Evolutionary conservation across 169 alveolate genomes (phyloP).

Genomic region (Plasmodium vinckei): DNA sequence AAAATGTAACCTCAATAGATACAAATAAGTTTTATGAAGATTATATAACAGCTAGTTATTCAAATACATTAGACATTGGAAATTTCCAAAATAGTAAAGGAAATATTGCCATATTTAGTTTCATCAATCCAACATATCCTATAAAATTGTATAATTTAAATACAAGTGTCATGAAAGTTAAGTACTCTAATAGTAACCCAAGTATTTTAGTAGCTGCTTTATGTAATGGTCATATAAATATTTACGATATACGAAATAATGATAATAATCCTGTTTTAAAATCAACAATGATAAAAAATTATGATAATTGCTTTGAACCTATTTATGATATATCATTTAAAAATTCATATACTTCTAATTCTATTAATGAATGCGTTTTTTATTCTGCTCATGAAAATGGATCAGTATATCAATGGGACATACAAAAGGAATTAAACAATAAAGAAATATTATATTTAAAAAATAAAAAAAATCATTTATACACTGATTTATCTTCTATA

Average conservation of each 20-base stretch:
- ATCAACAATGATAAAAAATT: conserved; percentile 55
- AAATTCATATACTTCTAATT: conserved; percentile 13
- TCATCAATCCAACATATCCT: conserved; percentile 63
- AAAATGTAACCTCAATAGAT: conserved; percentile 68
- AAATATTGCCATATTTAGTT: conserved; percentile 68
- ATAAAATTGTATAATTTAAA: conserved; percentile 47
- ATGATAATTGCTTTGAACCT: conserved; percentile 69
- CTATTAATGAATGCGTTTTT: conserved; percentile 41
- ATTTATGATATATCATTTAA: conserved; percentile 63
- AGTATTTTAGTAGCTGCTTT: conserved; percentile 70
- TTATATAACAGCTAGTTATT: conserved; percentile 71
- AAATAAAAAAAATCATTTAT: conserved; percentile 70
- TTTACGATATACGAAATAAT: conserved; percentile 58
- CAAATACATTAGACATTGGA: conserved; percentile 69
- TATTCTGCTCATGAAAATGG: conserved; percentile 77
- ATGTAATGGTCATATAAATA: conserved; percentile 55
- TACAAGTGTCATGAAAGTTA: conserved; percentile 63
- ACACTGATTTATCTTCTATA: conserved; percentile 64
- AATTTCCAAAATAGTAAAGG: conserved; percentile 70
- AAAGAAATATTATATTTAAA: conserved; percentile 67
- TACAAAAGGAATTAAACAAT: conserved; percentile 67
- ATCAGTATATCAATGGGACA: conserved; percentile 61
- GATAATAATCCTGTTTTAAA: conserved; percentile 31
- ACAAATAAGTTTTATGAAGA: conserved; percentile 71
- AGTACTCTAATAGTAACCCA: conserved; percentile 54